These are phyloP conservation scores for Aspergillus sclerotioniger DNA, from an alignment of 495 filamentous ascomycete genomes.

Conservation along the genomic window DNA sequence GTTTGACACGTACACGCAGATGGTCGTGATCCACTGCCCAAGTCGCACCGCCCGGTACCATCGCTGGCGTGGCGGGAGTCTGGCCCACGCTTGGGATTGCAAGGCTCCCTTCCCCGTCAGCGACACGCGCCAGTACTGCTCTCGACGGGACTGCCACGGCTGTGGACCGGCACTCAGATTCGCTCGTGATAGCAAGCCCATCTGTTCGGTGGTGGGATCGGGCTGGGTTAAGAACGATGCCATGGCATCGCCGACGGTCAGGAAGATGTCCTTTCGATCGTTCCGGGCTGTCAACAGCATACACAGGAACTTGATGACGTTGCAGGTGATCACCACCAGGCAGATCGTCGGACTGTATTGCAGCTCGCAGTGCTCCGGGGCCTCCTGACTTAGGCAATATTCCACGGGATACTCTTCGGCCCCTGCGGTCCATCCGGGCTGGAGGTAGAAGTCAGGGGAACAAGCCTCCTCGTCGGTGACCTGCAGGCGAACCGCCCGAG, in stretches of 20 bases:
- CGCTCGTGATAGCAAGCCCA: conserved; percentile 5
- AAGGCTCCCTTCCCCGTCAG: not conserved
- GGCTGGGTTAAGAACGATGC: conserved; percentile 19
- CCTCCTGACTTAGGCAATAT: conserved; percentile 1
- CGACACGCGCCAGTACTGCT: not conserved
- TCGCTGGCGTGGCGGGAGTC: not conserved
- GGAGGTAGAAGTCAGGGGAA: not conserved
- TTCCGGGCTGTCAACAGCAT: conserved; percentile 3
- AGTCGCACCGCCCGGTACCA: conserved; percentile 8
- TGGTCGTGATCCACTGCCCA: conserved; percentile 1
- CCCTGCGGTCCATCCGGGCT: not conserved
- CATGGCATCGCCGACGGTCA: conserved; percentile 23
- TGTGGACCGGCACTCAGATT: not conserved
- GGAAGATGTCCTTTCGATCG: conserved; percentile 6
- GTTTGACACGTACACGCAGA: conserved; percentile 3
- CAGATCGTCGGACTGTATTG: conserved; percentile 7
- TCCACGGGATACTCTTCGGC: conserved; percentile 8
- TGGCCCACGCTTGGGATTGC: not conserved
- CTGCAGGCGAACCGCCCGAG: not conserved
- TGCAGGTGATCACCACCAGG: conserved; percentile 10
- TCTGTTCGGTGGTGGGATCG: conserved; percentile 10
- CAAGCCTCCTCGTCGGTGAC: not conserved
- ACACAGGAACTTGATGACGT: conserved; percentile 17
- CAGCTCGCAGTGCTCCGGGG: conserved; percentile 6
- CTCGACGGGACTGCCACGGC: not conserved